Percentiles rank a stretch among this genome's conserved stretches.
Evolutionary conservation across 805 yeast species (phyloP).

Genomic region (Blastobotrys mokoenaii): DNA sequence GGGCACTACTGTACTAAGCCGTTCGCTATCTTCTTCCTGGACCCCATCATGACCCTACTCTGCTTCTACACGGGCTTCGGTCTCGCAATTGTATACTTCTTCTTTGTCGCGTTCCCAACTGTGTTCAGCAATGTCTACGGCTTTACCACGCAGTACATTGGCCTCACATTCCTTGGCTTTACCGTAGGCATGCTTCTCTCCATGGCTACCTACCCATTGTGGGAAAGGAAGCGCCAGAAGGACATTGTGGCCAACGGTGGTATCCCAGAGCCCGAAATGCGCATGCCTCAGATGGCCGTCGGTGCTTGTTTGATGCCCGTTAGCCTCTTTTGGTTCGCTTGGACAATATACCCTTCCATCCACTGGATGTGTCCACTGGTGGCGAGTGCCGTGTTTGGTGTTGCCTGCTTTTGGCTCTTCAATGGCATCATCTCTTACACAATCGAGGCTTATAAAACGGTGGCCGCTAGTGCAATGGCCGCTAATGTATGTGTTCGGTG

Average conservation of each 20-base stretch:
- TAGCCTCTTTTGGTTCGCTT: slow-evolving; percentile 46
- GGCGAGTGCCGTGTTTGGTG: slow-evolving; percentile 45
- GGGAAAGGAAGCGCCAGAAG: slow-evolving; percentile 16
- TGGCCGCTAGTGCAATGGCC: slow-evolving; percentile 81
- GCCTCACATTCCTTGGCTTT: slow-evolving; percentile 52
- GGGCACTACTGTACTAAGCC: background rate
- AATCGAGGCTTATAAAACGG: slow-evolving; percentile 36
- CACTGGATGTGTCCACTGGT: slow-evolving; percentile 49
- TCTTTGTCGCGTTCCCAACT: slow-evolving; percentile 52
- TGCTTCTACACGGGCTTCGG: slow-evolving; percentile 51
- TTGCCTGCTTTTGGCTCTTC: slow-evolving; percentile 31
- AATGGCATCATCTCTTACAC: slow-evolving; percentile 30
- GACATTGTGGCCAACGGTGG: slow-evolving; percentile 35
- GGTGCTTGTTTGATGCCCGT: slow-evolving; percentile 39
- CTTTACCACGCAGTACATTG: slow-evolving; percentile 43
- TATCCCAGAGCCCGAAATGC: slow-evolving; percentile 37
- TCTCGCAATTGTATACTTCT: slow-evolving; percentile 50
- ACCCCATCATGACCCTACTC: slow-evolving; percentile 51
- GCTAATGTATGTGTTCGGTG: slow-evolving; percentile 80
- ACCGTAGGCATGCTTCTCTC: slow-evolving; percentile 62
- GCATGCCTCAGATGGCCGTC: slow-evolving; percentile 40
- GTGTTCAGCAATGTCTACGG: slow-evolving; percentile 43
- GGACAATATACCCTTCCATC: slow-evolving; percentile 41
- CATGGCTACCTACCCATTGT: slow-evolving; percentile 26
- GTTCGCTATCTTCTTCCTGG: slow-evolving; percentile 33